Evolutionary conservation across 202 grass and related monocot genomes (phyloP).

Genomic region (Panicum hallii): DNA sequence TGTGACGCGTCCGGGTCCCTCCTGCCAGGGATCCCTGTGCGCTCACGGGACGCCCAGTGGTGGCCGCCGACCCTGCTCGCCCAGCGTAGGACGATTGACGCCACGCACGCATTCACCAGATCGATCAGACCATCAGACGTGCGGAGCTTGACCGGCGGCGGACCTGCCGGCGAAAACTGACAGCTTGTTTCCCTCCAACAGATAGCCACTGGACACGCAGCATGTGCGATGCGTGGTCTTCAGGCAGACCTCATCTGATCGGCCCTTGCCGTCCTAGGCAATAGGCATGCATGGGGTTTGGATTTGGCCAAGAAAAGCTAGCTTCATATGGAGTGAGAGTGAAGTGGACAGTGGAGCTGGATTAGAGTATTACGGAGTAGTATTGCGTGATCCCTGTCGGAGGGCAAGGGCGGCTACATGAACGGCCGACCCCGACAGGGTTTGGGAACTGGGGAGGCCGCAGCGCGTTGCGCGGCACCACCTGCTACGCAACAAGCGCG

Average conservation of each 20-base stretch:
- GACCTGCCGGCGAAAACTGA: neutral
- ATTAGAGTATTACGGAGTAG: no score
- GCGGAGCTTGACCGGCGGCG: neutral
- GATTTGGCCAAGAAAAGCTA: neutral
- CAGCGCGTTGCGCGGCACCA: conserved; percentile 40
- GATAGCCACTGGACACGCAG: neutral
- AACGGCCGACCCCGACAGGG: conserved; percentile 28
- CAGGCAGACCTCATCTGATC: neutral
- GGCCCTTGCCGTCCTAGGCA: no score
- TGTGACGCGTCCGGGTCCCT: neutral
- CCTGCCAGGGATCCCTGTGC: conserved; percentile 1
- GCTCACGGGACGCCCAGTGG: conserved; percentile 3
- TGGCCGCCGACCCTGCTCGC: neutral
- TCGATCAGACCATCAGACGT: neutral
- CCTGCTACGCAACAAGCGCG: conserved; percentile 39
- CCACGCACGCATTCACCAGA: neutral
- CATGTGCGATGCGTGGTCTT: neutral
- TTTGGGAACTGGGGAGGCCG: neutral
- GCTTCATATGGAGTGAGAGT: no score
- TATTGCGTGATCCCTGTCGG: neutral
- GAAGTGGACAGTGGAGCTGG: no score
- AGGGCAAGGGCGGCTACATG: neutral
- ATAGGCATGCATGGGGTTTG: neutral
- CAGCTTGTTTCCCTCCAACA: neutral
- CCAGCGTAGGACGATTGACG: neutral